Evolutionary conservation across 495 filamentous ascomycete genomes (phyloP), one percentile per base, ranked within the genome.

Genomic region (Neurospora sp.): DNA sequence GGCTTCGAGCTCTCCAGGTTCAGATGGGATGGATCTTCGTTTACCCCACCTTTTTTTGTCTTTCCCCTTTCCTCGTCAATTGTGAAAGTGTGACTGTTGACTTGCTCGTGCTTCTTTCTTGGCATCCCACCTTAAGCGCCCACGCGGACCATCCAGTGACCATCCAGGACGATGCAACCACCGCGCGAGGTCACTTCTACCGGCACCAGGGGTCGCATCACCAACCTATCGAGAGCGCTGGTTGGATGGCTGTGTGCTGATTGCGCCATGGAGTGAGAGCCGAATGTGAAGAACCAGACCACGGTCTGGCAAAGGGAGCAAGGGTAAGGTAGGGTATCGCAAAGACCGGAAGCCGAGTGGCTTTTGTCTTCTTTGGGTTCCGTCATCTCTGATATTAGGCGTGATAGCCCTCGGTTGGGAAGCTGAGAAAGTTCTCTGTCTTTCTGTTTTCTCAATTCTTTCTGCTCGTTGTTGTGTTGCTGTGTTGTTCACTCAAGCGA

Each of bases 121-220:
- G 71, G 18, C 75, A 78, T 77, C 72, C 72, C 77, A 76, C 77
- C 66, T 77, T 79, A 79, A 79, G 77, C 77, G 77, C 77, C 77
- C 70, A 76, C 20, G 74, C 69, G 12, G 46, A 70, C 49, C 71
- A 75, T 39, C 49, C 39, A 70, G 70, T 74, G 62, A 35, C 71
- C 27, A 71, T 62, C 54, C 54, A 62, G 54, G 54, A 62, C 54
- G 27, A 35, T 35, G 54, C 54, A 62, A 62, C 54, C 23, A 62
- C 54, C 27, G 12, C 12, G 23, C 54, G 8, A 62, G 54, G 54
- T 62, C 54, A 62, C 54, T 9, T 62, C 54, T 62, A 35, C 54
- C 12, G 37, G 44, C 70, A 46, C 73, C 70, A 71, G 73, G 60
- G 72, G 75, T 39, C 69, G 73, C 41, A 75, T 75, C 71, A 74